phyloP scores from a whole-genome alignment of 768 basidiomycete species.

The Lactarius psammicola region DNA sequence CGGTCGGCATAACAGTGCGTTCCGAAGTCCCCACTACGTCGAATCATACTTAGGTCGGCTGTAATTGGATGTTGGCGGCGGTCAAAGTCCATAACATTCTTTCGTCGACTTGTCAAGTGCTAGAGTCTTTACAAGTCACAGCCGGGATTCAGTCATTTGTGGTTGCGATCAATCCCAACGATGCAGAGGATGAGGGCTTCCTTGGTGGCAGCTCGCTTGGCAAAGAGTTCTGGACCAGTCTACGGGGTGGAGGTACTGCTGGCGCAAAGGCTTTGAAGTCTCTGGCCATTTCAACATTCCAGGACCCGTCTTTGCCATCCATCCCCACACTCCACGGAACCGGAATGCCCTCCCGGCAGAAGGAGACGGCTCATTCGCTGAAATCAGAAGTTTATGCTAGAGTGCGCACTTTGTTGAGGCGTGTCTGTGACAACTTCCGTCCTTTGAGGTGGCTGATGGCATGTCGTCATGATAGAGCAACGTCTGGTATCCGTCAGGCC shows the following conservation, averaged over 20 bases:
- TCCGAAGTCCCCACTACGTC: background rate
- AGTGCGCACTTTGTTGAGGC: constrained; percentile 25
- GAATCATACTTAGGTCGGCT: background rate
- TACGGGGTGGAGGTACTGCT: constrained; percentile 55
- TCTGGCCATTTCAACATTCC: constrained; percentile 28
- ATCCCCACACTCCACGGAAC: background rate
- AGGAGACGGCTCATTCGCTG: constrained; percentile 24
- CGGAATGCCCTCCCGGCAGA: constrained; percentile 16
- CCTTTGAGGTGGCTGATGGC: constrained; percentile 12
- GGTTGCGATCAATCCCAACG: constrained; percentile 55
- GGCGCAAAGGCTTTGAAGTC: constrained; percentile 58
- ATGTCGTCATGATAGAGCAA: constrained; percentile 39
- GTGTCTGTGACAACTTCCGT: constrained; percentile 4
- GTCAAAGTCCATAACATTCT: constrained; percentile 47
- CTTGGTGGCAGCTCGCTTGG: constrained; percentile 61
- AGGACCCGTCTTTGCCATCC: constrained; percentile 2
- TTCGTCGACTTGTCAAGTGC: constrained; percentile 47
- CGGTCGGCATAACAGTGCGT: constrained; percentile 28
- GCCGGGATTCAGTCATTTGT: constrained; percentile 61
- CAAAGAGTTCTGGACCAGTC: constrained; percentile 63
- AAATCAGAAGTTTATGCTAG: constrained; percentile 29
- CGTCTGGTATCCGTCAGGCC: constrained; percentile 58
- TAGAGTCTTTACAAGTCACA: constrained; percentile 52
- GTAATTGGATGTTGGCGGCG: constrained; percentile 11
- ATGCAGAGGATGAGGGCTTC: constrained; percentile 51